Conservation (phyloP, 2,329 filamentous ascomycete species). For the Sclerotinia minor region DNA sequence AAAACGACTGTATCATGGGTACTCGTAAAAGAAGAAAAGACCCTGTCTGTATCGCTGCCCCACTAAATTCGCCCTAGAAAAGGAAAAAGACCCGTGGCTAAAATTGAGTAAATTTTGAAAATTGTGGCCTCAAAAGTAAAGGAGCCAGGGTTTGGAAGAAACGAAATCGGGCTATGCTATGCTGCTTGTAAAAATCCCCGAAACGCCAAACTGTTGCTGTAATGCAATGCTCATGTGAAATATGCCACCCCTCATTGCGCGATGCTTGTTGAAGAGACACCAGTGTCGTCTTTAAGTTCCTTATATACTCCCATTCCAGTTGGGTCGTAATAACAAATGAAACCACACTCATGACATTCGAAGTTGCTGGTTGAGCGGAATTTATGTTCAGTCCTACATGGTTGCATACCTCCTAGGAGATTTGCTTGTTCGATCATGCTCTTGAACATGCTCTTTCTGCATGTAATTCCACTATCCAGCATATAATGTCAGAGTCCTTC, state of each 20-base stretch:
- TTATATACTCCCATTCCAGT: conserved; percentile 23
- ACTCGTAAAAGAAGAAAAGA: conserved; percentile 16
- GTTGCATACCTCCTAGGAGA: conserved; percentile 20
- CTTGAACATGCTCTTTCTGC: conserved; percentile 24
- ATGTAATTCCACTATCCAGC: conserved; percentile 30
- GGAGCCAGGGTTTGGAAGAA: conserved; percentile 13
- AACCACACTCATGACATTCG: conserved; percentile 23
- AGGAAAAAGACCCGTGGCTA: conserved; percentile 17
- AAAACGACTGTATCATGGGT: conserved; percentile 17
- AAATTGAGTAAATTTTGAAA: neutral
- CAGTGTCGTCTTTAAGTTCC: conserved; percentile 20
- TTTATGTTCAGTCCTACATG: conserved; percentile 23
- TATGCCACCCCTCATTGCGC: conserved; percentile 20
- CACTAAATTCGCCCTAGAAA: conserved; percentile 12
- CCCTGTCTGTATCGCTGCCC: neutral
- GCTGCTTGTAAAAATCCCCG: conserved; percentile 10
- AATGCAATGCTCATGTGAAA: conserved; percentile 19
- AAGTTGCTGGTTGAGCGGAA: conserved; percentile 24
- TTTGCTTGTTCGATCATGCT: conserved; percentile 26
- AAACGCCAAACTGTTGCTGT: conserved; percentile 24
- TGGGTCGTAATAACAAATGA: conserved; percentile 25
- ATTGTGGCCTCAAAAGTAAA: conserved; percentile 10
- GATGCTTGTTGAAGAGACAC: conserved; percentile 25
- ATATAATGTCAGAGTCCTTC: conserved; percentile 72
- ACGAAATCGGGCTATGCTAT: conserved; percentile 8